These are phyloP conservation scores for Friedmanniomyces simplex DNA, from an alignment of 495 filamentous ascomycete species.

Conservation along the genomic window DNA sequence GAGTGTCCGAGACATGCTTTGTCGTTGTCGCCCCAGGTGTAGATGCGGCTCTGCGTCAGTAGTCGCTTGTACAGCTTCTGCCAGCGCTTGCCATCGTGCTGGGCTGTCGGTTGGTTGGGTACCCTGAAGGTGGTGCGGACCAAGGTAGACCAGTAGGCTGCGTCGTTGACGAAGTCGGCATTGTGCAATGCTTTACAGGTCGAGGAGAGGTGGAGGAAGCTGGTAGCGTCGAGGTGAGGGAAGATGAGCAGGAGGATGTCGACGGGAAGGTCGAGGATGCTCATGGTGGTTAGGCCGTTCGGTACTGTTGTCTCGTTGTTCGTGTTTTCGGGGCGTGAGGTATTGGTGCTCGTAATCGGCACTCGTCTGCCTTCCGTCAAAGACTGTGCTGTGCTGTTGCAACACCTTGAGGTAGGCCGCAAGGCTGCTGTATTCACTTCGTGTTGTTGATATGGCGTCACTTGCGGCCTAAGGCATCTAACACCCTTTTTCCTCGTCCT, in stretches of 20 bases:
- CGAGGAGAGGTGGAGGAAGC: conserved; percentile 29
- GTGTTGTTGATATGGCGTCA: no score
- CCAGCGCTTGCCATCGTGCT: conserved; percentile 34
- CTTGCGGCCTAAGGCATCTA: no score
- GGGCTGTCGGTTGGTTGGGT: conserved; percentile 34
- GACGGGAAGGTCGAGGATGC: conserved; percentile 26
- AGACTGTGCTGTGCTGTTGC: no score
- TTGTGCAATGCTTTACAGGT: conserved; percentile 31
- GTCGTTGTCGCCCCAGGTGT: conserved; percentile 36
- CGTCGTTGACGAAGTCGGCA: conserved; percentile 28
- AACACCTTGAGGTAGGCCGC: no score
- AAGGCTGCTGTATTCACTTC: no score
- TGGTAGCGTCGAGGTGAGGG: conserved; percentile 29
- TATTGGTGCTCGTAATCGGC: no score
- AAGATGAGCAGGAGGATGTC: conserved; percentile 30
- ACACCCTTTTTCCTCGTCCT: no score
- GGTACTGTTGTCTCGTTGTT: no score
- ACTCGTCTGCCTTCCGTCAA: no score
- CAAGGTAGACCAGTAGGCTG: conserved; percentile 33
- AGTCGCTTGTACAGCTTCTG: conserved; percentile 37
- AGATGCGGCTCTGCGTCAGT: conserved; percentile 35
- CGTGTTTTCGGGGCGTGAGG: no score
- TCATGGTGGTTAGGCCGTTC: not conserved
- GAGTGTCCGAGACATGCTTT: conserved; percentile 32
- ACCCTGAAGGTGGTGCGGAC: conserved; percentile 35